Conservation (phyloP, 345 rosid genomes). For the Aquilaria malaccensis region DNA sequence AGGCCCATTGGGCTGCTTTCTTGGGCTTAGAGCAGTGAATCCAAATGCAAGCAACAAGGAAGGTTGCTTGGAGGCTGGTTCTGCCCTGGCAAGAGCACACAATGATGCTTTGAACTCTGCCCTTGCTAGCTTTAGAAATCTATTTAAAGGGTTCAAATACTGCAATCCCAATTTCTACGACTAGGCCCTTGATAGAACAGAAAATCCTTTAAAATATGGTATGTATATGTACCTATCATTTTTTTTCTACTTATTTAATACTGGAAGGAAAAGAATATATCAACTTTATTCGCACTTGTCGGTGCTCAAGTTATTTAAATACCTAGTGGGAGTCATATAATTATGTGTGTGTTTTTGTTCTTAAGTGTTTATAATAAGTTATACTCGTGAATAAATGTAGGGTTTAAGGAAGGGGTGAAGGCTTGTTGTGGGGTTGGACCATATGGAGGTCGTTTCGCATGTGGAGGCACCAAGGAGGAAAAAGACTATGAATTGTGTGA, state of each 20-base stretch:
- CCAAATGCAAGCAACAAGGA: slow-evolving; percentile 19
- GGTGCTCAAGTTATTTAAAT: no score
- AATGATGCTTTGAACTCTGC: slow-evolving; percentile 30
- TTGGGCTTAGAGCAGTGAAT: slow-evolving; percentile 33
- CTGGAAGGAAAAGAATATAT: no score
- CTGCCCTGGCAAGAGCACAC: slow-evolving; percentile 37
- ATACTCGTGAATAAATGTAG: slow-evolving; percentile 9
- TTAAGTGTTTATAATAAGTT: background rate
- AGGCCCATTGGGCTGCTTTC: slow-evolving; percentile 45
- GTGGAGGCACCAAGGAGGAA: slow-evolving; percentile 32
- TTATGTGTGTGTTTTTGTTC: background rate
- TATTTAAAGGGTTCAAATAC: slow-evolving; percentile 28
- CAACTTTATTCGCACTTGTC: no score
- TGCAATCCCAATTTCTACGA: slow-evolving; percentile 36
- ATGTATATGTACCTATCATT: background rate
- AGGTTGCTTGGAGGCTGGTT: slow-evolving; percentile 43
- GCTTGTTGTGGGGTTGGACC: slow-evolving; percentile 50
- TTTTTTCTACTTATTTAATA: background rate
- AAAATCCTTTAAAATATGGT: slow-evolving; percentile 35
- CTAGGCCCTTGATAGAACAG: slow-evolving; percentile 33
- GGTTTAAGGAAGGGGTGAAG: slow-evolving; percentile 37
- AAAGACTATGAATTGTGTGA: slow-evolving; percentile 27
- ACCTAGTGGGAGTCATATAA: no score
- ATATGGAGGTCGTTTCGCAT: slow-evolving; percentile 24
- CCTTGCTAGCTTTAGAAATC: slow-evolving; percentile 24